Conservation (phyloP, 768 basidiomycete genomes). For the Lentinula sp. region DNA sequence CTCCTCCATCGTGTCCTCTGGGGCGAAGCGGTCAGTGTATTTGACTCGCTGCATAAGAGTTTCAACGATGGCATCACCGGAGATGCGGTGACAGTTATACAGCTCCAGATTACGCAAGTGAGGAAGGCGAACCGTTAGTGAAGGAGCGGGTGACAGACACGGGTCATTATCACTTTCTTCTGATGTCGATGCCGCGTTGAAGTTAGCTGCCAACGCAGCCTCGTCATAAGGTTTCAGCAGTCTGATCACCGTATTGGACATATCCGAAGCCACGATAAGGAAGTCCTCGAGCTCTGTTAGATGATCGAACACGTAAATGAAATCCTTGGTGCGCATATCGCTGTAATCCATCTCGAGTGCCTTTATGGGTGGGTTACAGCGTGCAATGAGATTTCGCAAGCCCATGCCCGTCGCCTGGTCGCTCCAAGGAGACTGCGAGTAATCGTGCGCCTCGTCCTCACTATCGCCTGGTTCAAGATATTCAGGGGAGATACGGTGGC, state of each 20-base stretch:
- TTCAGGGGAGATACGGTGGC: slow-evolving; percentile 33
- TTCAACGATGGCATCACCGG: slow-evolving; percentile 51
- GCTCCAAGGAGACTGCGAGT: slow-evolving; percentile 70
- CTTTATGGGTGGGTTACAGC: slow-evolving; percentile 57
- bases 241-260: slow-evolving; percentile 67
- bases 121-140: slow-evolving; percentile 41
- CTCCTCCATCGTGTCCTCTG: slow-evolving; percentile 22
- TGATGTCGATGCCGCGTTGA: slow-evolving; percentile 9
- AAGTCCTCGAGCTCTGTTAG: slow-evolving; percentile 53
- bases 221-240: slow-evolving; percentile 42
- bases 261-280: slow-evolving; percentile 73
- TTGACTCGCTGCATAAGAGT: slow-evolving; percentile 42
- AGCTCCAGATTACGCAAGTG: slow-evolving; percentile 45
- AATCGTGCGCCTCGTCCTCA: slow-evolving; percentile 70
- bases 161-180: slow-evolving; percentile 13
- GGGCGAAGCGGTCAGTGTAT: slow-evolving; percentile 27
- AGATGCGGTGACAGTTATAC: slow-evolving; percentile 57
- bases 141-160: slow-evolving; percentile 1
- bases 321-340: slow-evolving; percentile 83
- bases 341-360: slow-evolving; percentile 75
- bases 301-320: slow-evolving; percentile 58
- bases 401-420: slow-evolving; percentile 82
- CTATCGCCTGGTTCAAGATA: slow-evolving; percentile 57
- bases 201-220: slow-evolving; percentile 5
- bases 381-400: slow-evolving; percentile 54